Base-by-base conservation (phyloP, 2,329 filamentous ascomycete genomes). In the Fusarium sp. region DNA sequence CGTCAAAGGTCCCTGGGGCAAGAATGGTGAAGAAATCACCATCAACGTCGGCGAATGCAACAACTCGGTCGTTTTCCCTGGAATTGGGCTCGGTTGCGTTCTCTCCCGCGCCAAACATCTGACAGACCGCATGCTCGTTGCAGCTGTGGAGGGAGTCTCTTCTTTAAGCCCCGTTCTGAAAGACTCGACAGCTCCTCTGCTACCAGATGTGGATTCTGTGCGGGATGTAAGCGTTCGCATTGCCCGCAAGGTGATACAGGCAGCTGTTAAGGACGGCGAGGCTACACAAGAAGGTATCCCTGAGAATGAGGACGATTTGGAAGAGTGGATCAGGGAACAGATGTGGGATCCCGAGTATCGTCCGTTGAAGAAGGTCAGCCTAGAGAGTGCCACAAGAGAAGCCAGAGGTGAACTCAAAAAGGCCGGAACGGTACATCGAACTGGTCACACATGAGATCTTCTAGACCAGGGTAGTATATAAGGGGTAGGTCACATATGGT, bases 11-110 rank as follows among this genome's bases (percentile, higher is more conserved):
- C 82, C 85, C 2, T 88, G 86, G 83, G 84, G 83, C 3, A n/a
- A 75, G 0, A 76, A 81, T 11, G 85, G 83, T 0, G 53, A 74
- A 1, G 83, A 85, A 9, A 62, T 84, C 2, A 77, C 79, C 65
- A 81, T 85, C 60, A 79, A 84, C 30, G 76, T 86, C 74, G 92
- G 92, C 26, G 93, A 97, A 78, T 97, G 94, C 81, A 97, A 97
- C 81, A 97, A 97, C 80, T 91, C 89, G 1, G 92, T 92, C 34
- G 91, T 91, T 16, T 97, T 97, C 78, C 93, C 93, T 0, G 93
- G 93, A 0, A 95, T 97, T 61, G 93, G 93, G 0, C 88, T 97
- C 1, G 94, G 93, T 12, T 87, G 87, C 9, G 87, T 97, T 0
- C 85, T 97, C 2, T 89, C 85, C 28, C 88, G 92, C 15, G 84